Evolutionary conservation across 306 rosid species (phyloP).

Genomic region (Gleditsia sinensis): DNA sequence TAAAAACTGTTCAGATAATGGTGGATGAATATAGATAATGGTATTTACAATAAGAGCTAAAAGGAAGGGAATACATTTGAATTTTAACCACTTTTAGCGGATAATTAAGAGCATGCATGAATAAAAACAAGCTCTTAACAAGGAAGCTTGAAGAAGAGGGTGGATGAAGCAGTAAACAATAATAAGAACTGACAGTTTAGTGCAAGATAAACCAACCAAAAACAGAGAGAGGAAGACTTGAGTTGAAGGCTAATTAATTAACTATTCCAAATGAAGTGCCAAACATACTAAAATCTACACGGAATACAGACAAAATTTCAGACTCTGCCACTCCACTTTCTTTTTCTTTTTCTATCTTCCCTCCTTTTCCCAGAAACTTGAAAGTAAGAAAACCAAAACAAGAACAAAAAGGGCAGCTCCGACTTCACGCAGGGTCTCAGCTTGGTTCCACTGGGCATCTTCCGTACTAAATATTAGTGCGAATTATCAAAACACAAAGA

Average conservation of each 20-base stretch:
- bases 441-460: neutral
- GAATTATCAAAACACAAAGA: conserved; percentile 6
- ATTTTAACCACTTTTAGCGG: too few relatives aligned
- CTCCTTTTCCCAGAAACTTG: neutral
- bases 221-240: neutral
- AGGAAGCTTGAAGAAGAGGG: too few relatives aligned
- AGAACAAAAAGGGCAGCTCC: conserved; percentile 37
- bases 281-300: neutral
- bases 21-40: too few relatives aligned
- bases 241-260: neutral
- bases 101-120: too few relatives aligned
- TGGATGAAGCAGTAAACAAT: too few relatives aligned
- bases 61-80: too few relatives aligned
- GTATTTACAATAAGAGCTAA: too few relatives aligned
- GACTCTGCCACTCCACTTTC: conserved; percentile 32
- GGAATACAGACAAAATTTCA: conserved; percentile 46
- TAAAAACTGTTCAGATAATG: too few relatives aligned
- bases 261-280: conserved; percentile 2
- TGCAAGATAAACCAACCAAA: conserved; percentile 9
- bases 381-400: conserved; percentile 19
- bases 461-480: conserved; percentile 1
- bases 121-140: too few relatives aligned
- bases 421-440: conserved; percentile 18
- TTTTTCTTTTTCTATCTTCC: neutral
- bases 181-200: neutral